Conservation (phyloP, 176 grass and related monocot genomes). For the Juncus effusus region DNA sequence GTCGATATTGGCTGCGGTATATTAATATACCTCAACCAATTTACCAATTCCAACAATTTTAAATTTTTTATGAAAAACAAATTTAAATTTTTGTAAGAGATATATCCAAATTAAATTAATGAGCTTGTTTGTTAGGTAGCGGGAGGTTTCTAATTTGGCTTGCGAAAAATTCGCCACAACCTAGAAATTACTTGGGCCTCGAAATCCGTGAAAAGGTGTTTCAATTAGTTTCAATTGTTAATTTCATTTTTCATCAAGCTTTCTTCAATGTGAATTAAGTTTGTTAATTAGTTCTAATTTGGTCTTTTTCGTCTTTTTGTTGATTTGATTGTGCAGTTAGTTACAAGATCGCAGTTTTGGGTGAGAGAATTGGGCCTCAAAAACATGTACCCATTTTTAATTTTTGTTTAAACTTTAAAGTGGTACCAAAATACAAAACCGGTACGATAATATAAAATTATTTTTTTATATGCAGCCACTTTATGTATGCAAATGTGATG, state of each 20-base stretch:
- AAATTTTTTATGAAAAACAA: background rate
- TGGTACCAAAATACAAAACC: background rate
- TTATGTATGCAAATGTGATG: constrained; percentile 84
- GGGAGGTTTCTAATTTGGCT: constrained; percentile 90
- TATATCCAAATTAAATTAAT: background rate
- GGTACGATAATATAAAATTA: constrained; percentile 10
- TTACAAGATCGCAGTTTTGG: constrained; percentile 74
- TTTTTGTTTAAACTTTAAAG: background rate
- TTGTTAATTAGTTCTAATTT: background rate
- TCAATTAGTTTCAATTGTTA: background rate
- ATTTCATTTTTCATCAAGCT: background rate
- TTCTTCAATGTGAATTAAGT: background rate
- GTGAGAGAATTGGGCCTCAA: constrained; percentile 54
- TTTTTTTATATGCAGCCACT: constrained; percentile 43
- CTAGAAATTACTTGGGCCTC: constrained; percentile 73
- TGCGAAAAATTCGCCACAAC: constrained; percentile 59
- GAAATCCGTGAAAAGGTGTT: constrained; percentile 87
- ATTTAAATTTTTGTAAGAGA: background rate
- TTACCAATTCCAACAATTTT: background rate
- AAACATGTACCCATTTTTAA: constrained; percentile 58
- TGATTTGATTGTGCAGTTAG: constrained; percentile 49
- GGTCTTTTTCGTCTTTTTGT: background rate
- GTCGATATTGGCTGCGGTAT: constrained; percentile 89
- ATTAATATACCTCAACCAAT: background rate
- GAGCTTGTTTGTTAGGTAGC: constrained; percentile 41